These are phyloP conservation scores for Sideroxylon spinosum DNA, from an alignment of 179 eudicot genomes.

Conservation along the genomic window DNA sequence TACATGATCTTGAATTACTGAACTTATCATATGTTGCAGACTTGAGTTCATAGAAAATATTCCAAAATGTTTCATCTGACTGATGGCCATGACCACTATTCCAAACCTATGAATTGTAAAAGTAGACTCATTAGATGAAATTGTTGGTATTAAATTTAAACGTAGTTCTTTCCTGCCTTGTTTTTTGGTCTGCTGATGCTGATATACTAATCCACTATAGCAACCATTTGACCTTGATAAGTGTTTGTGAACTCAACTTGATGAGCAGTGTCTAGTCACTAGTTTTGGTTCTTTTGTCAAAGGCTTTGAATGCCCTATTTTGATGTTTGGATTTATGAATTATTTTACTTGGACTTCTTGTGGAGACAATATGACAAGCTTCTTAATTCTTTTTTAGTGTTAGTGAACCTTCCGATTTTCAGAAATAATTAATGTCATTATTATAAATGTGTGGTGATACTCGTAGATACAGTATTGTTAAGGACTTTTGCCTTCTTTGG, in stretches of 20 bases:
- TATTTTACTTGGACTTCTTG: neutral
- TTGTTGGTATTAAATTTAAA: too few species aligned
- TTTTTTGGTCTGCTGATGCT: too few species aligned
- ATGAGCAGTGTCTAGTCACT: neutral
- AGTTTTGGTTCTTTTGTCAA: neutral
- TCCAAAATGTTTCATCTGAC: neutral
- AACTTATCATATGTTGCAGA: neutral
- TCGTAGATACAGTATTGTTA: too few species aligned
- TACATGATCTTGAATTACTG: neutral
- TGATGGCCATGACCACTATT: neutral
- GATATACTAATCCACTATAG: neutral
- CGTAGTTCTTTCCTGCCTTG: neutral
- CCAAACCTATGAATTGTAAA: neutral
- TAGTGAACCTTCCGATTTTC: neutral
- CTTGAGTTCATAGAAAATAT: neutral
- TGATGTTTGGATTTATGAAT: neutral
- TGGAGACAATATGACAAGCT: neutral
- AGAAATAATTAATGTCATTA: neutral
- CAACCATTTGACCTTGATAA: neutral
- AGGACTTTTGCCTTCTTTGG: too few species aligned
- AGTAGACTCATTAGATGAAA: neutral
- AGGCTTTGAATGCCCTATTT: neutral
- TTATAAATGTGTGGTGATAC: too few species aligned
- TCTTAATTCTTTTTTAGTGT: too few species aligned
- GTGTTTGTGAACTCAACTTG: too few species aligned